phyloP scores from a whole-genome alignment of 1,284 basidiomycete genomes.

The Hymenochaete sp. region DNA sequence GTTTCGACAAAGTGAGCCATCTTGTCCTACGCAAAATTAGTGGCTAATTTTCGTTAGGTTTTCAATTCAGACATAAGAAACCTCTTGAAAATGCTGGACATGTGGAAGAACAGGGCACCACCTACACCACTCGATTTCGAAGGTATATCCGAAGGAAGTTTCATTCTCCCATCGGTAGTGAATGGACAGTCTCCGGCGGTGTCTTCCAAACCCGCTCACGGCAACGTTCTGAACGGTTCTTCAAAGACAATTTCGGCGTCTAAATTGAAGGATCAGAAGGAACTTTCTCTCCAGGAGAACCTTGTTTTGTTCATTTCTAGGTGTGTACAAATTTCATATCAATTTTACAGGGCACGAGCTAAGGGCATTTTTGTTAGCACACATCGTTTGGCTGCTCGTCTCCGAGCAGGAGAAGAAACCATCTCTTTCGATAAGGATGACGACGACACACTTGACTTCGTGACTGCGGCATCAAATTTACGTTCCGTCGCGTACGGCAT shows the following conservation, averaged over 20 bases:
- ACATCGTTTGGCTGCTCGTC: conserved; percentile 66
- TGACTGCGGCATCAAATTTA: conserved; percentile 89
- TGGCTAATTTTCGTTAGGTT: conserved; percentile 42
- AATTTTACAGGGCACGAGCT: background rate
- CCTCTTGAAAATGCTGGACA: conserved; percentile 90
- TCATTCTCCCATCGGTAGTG: conserved; percentile 32
- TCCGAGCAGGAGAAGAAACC: conserved; percentile 64
- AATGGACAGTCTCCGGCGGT: conserved; percentile 18
- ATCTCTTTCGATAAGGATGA: conserved; percentile 98
- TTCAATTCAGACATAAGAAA: conserved; percentile 86
- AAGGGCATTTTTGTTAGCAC: conserved; percentile 46
- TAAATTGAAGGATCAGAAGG: conserved; percentile 73
- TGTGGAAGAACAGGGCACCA: conserved; percentile 87
- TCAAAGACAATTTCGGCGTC: conserved; percentile 21
- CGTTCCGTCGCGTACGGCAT: conserved; percentile 89
- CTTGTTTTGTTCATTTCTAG: conserved; percentile 76
- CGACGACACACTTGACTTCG: conserved; percentile 93
- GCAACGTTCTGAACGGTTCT: conserved; percentile 19
- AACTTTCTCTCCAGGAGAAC: conserved; percentile 70
- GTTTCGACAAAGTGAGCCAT: conserved; percentile 74
- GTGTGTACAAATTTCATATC: conserved; percentile 31
- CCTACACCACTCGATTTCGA: conserved; percentile 82
- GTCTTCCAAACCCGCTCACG: conserved; percentile 19
- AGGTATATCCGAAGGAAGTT: conserved; percentile 53
- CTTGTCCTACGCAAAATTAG: background rate